Percentiles rank a stretch among this genome's conserved stretches.
Evolutionary conservation across 2,329 filamentous ascomycete genomes (phyloP).

Genomic region (Fusarium secorum): DNA sequence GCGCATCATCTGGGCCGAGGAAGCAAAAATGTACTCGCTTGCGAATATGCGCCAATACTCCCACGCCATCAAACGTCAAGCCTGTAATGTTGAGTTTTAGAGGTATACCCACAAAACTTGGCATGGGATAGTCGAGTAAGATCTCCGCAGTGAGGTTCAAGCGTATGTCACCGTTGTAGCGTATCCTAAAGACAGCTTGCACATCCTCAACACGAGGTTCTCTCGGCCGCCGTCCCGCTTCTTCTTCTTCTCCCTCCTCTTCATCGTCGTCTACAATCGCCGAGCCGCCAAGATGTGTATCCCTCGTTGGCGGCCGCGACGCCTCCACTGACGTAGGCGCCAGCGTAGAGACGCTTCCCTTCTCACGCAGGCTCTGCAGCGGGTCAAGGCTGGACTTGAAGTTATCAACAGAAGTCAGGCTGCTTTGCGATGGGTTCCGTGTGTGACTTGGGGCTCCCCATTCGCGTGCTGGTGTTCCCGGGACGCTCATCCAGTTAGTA

Average conservation of each 20-base stretch:
- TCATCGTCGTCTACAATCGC: conserved; percentile 52
- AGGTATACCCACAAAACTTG: conserved; percentile 94
- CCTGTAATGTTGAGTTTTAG: conserved; percentile 95
- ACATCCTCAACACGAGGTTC: conserved; percentile 86
- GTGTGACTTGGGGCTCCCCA: conserved; percentile 45
- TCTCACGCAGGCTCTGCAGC: conserved; percentile 60
- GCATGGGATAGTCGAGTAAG: conserved; percentile 96
- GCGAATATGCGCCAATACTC: conserved; percentile 89
- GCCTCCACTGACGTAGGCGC: conserved; percentile 62
- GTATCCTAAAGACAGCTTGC: conserved; percentile 90
- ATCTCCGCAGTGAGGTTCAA: conserved; percentile 94
- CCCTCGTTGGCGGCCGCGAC: conserved; percentile 66
- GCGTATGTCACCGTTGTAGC: conserved; percentile 86
- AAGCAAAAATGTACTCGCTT: conserved; percentile 94
- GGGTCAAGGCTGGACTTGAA: conserved; percentile 49
- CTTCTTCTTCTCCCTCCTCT: conserved; percentile 42
- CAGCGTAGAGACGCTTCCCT: conserved; percentile 69
- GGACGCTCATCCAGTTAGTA: conserved; percentile 48
- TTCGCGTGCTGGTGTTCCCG: conserved; percentile 23
- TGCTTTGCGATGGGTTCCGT: conserved; percentile 57
- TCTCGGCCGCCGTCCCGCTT: conserved; percentile 45
- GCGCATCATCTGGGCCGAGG: conserved; percentile 87
- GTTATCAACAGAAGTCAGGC: conserved; percentile 56
- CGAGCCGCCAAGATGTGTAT: conserved; percentile 51
- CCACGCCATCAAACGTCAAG: conserved; percentile 92